Evolutionary conservation across 192 early-diverging fungal genomes (phyloP).

Genomic region (Coemansia sp.): DNA sequence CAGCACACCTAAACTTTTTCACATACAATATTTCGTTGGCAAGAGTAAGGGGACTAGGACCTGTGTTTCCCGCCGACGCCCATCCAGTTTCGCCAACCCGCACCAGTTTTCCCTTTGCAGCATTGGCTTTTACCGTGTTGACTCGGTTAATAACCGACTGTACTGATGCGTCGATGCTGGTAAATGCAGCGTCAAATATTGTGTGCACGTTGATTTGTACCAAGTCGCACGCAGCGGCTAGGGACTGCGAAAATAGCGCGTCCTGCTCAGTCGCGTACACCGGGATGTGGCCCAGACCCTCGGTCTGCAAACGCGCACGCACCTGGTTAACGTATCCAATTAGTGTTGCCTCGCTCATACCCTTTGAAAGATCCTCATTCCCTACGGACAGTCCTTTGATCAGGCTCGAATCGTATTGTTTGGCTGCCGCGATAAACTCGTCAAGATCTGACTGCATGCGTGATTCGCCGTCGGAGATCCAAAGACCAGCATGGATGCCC

Average conservation of each 20-base stretch:
- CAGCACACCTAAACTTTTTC: slow-evolving; percentile 41
- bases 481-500: slow-evolving; percentile 44
- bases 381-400: slow-evolving; percentile 51
- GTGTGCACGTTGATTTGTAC: slow-evolving; percentile 52
- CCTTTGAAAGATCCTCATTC: slow-evolving; percentile 45
- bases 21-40: slow-evolving; percentile 32
- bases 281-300: slow-evolving; percentile 43
- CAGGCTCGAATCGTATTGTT: slow-evolving; percentile 25
- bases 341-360: slow-evolving; percentile 36
- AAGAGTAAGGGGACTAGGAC: slow-evolving; percentile 33
- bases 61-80: slow-evolving; percentile 39
- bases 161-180: slow-evolving; percentile 29
- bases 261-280: slow-evolving; percentile 50
- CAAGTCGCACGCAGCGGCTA: slow-evolving; percentile 34
- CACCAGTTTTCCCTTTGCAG: slow-evolving; percentile 17
- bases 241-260: slow-evolving; percentile 21
- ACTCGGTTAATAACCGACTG: slow-evolving; percentile 14
- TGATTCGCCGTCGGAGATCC: slow-evolving; percentile 27
- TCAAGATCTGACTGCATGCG: slow-evolving; percentile 41
- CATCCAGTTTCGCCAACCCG: slow-evolving; percentile 47
- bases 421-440: slow-evolving; percentile 39
- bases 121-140: background rate
- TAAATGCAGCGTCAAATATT: slow-evolving; percentile 34
- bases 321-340: slow-evolving; percentile 47
- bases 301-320: slow-evolving; percentile 32